A percentile compares a stretch with the other conserved stretches of the same genome.
Conservation (phyloP, 1,139 yeast species). For the Tardiomyces depauwii region DNA sequence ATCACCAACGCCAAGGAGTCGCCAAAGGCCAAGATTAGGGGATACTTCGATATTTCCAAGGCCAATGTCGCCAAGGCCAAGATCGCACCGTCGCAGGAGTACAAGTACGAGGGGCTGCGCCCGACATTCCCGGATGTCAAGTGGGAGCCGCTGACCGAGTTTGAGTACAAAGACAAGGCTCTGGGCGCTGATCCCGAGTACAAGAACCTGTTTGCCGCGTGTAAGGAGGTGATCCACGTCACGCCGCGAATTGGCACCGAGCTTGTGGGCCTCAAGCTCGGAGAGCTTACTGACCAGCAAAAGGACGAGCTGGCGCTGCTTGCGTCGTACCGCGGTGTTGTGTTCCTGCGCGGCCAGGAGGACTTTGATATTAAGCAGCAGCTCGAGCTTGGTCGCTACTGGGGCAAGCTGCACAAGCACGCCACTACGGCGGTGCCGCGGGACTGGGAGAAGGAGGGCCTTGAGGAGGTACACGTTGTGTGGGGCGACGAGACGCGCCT, state of each 20-base stretch:
- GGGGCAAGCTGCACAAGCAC: constrained; percentile 60
- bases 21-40: neutral
- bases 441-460: constrained; percentile 9
- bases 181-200: constrained; percentile 40
- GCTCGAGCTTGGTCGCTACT: constrained; percentile 48
- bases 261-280: constrained; percentile 46
- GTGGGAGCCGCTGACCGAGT: constrained; percentile 16
- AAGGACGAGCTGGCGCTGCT: constrained; percentile 55
- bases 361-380: constrained; percentile 36
- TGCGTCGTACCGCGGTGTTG: constrained; percentile 58
- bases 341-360: constrained; percentile 50
- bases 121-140: constrained; percentile 24
- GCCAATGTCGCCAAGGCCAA: neutral
- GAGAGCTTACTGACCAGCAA: constrained; percentile 39
- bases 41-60: neutral
- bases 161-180: constrained; percentile 8
- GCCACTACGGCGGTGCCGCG: constrained; percentile 64
- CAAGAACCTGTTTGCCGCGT: constrained; percentile 41
- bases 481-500: constrained; percentile 23
- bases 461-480: constrained; percentile 46
- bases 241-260: constrained; percentile 63
- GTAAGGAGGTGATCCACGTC: constrained; percentile 24
- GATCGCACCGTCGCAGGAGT: constrained; percentile 4
- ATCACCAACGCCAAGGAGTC: neutral
- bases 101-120: constrained; percentile 19